A percentile compares a stretch with the other conserved stretches of the same genome.
These are phyloP conservation scores for Volvox carteri DNA, from an alignment of 163 green algal genomes.

Conservation along the genomic window DNA sequence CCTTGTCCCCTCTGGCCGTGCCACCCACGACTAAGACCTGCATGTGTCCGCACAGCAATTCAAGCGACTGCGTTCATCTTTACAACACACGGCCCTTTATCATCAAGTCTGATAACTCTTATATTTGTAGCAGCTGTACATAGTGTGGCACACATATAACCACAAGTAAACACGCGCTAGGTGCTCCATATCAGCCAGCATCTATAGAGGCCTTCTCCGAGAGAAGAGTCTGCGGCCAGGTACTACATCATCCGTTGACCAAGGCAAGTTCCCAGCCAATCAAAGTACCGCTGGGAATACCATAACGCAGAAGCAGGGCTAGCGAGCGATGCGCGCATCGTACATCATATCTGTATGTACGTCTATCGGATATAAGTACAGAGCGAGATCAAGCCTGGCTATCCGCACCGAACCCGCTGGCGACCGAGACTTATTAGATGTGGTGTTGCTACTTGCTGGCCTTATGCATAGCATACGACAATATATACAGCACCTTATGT, in stretches of 20 bases:
- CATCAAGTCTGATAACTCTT: neutral
- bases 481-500: neutral
- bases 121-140: neutral
- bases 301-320: too few relatives aligned
- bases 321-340: too few relatives aligned
- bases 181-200: neutral
- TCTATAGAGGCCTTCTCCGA: too few relatives aligned
- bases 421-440: neutral
- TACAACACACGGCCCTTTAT: neutral
- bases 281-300: too few relatives aligned
- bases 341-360: too few relatives aligned
- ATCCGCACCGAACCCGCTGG: neutral
- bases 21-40: slow-evolving; percentile 15
- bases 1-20: neutral
- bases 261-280: too few relatives aligned
- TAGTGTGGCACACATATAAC: neutral
- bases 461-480: neutral
- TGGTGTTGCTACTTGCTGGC: neutral
- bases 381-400: neutral
- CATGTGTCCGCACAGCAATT: neutral
- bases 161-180: neutral
- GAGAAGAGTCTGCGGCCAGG: too few relatives aligned
- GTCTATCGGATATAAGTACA: neutral
- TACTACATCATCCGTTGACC: too few relatives aligned
- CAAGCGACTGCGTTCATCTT: neutral